Evolutionary conservation across 768 basidiomycete species (phyloP).

Genomic region (Calocera viscosa): DNA sequence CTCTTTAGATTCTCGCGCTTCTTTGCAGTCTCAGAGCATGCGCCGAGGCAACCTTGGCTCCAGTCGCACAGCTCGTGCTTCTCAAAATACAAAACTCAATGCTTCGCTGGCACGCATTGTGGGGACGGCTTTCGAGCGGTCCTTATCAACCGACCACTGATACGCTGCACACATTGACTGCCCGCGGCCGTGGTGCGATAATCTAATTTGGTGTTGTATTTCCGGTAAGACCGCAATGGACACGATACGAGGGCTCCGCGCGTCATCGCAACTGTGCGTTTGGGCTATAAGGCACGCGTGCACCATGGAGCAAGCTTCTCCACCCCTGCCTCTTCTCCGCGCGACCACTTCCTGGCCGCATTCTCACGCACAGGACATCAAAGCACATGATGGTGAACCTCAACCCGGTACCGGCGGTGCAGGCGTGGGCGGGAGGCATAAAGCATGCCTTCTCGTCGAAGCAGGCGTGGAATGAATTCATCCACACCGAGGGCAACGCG

Average conservation of each 20-base stretch:
- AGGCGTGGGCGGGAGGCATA: constrained; percentile 8
- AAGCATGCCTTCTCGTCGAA: constrained; percentile 15
- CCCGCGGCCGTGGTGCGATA: too few relatives aligned
- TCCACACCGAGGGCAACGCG: constrained; percentile 10
- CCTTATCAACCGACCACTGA: background rate
- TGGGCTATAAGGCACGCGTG: background rate
- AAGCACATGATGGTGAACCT: background rate
- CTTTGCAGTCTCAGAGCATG: too few relatives aligned
- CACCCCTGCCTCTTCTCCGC: background rate
- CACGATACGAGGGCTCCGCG: background rate
- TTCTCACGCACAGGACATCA: background rate
- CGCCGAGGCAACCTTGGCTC: background rate
- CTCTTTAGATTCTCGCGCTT: too few relatives aligned
- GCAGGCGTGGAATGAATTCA: constrained; percentile 16
- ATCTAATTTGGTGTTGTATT: too few relatives aligned
- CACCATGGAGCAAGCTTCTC: constrained; percentile 1
- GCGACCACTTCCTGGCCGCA: background rate
- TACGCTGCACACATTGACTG: too few relatives aligned
- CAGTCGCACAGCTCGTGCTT: background rate
- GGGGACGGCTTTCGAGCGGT: constrained; percentile 8
- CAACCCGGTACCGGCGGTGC: background rate
- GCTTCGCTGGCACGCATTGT: background rate
- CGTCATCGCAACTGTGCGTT: background rate
- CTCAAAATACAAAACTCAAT: background rate
- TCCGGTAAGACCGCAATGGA: too few relatives aligned